A percentile compares a stretch with the other conserved stretches of the same genome.
These are phyloP conservation scores for Colletotrichum viniferum DNA, from an alignment of 2,329 filamentous ascomycete genomes.

Conservation along the genomic window DNA sequence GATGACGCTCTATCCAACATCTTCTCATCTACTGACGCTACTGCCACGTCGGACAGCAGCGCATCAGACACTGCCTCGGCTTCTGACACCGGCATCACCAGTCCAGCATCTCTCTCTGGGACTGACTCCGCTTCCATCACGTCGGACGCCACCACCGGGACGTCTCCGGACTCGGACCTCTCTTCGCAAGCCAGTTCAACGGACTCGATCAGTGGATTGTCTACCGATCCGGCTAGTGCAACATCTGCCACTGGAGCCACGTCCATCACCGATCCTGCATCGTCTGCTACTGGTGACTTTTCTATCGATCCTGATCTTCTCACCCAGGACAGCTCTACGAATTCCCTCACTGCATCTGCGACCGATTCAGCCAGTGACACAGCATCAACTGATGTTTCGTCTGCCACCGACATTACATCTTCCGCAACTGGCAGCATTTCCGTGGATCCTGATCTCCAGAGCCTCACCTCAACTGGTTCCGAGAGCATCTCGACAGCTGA, in stretches of 20 bases:
- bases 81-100: not conserved
- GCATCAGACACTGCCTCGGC: not conserved
- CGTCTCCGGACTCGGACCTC: not conserved
- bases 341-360: not conserved
- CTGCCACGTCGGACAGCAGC: not conserved
- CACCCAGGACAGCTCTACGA: not conserved
- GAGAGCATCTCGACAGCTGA: not conserved
- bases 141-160: fast-evolving
- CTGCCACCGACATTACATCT: not conserved
- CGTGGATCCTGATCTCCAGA: not conserved
- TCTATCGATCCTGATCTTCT: not conserved
- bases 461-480: not conserved
- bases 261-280: not conserved
- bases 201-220: not conserved
- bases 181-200: fast-evolving
- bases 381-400: not conserved
- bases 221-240: not conserved
- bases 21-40: not conserved
- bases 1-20: not conserved
- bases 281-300: not conserved
- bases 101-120: not conserved
- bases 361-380: not conserved
- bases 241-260: not conserved
- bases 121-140: not conserved
- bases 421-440: not conserved